Conservation (phyloP, 1,284 basidiomycete species). For the Cryptococcus maquisensis region DNA sequence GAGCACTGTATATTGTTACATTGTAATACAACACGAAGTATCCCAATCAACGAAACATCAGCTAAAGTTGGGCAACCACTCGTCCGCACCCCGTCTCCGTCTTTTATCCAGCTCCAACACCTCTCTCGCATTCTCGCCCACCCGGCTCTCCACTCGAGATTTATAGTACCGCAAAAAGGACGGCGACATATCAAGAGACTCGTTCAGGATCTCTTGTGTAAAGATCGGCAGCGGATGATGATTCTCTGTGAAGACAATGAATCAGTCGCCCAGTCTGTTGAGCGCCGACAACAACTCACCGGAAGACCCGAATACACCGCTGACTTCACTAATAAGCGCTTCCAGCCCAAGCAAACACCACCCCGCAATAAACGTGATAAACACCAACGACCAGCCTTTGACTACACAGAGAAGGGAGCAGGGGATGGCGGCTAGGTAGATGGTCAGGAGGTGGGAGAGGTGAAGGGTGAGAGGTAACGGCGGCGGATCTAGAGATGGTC, state of each 20-base stretch:
- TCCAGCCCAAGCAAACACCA: slow-evolving; percentile 44
- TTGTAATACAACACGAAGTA: neutral
- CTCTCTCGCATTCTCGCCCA: slow-evolving; percentile 33
- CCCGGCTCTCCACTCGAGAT: slow-evolving; percentile 24
- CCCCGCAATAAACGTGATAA: slow-evolving; percentile 38
- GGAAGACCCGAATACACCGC: slow-evolving; percentile 39
- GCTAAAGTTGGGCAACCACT: slow-evolving; percentile 33
- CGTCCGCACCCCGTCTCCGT: slow-evolving; percentile 22
- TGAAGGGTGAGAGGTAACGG: slow-evolving; percentile 42
- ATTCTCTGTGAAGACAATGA: slow-evolving; percentile 26
- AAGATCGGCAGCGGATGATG: slow-evolving; percentile 41
- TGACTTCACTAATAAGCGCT: slow-evolving; percentile 40
- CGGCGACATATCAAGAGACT: slow-evolving; percentile 41
- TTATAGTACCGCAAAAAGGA: slow-evolving; percentile 36
- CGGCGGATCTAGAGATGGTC: slow-evolving; percentile 31
- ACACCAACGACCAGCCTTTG: slow-evolving; percentile 23
- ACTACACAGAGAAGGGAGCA: slow-evolving; percentile 36
- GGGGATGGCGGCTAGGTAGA: slow-evolving; percentile 43
- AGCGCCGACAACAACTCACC: slow-evolving; percentile 16
- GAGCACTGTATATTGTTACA: no score
- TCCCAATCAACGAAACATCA: neutral
- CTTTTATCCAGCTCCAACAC: slow-evolving; percentile 34
- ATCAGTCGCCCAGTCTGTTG: neutral
- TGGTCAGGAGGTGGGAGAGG: slow-evolving; percentile 35
- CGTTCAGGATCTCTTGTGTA: slow-evolving; percentile 37